phyloP scores from a whole-genome alignment of 495 filamentous ascomycete genomes.

The Bathelium albidoporum region DNA sequence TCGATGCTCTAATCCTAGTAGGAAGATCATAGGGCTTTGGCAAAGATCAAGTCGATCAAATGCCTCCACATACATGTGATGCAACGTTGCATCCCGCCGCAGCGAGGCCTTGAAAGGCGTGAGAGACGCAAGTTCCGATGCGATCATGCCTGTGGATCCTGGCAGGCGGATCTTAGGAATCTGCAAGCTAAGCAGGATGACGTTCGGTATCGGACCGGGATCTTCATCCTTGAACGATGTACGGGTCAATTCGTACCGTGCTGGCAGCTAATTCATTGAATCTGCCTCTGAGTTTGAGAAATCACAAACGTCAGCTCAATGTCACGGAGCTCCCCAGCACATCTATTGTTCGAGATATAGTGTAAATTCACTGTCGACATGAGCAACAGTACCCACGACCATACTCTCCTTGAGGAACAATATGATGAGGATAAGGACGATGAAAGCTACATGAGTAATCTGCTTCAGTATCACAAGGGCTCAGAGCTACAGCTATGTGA shows the following conservation, averaged over 20 bases:
- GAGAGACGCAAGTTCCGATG: not conserved
- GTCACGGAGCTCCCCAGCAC: not conserved
- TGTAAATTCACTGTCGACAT: not conserved
- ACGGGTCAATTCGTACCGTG: not conserved
- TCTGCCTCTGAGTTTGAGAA: not conserved
- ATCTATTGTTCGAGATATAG: not conserved
- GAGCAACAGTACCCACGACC: not conserved
- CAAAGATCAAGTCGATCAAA: not conserved
- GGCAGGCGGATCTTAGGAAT: not conserved
- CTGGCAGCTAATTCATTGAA: not conserved
- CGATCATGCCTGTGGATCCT: not conserved
- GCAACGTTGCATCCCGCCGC: slow-evolving; percentile 1
- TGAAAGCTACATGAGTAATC: slow-evolving; percentile 1
- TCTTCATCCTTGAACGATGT: not conserved
- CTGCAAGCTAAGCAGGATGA: slow-evolving; percentile 5
- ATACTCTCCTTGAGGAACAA: slow-evolving; percentile 1
- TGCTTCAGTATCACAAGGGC: not conserved
- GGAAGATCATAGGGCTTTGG: not conserved
- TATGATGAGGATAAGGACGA: slow-evolving; percentile 3
- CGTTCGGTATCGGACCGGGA: not conserved
- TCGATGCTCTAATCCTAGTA: not conserved
- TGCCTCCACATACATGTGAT: not conserved
- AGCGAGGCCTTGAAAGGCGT: not conserved
- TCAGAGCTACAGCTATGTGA: not conserved
- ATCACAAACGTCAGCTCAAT: not conserved